These are phyloP conservation scores for Mycotypha africana DNA, from an alignment of 371 early-diverging fungal species.

Conservation along the genomic window DNA sequence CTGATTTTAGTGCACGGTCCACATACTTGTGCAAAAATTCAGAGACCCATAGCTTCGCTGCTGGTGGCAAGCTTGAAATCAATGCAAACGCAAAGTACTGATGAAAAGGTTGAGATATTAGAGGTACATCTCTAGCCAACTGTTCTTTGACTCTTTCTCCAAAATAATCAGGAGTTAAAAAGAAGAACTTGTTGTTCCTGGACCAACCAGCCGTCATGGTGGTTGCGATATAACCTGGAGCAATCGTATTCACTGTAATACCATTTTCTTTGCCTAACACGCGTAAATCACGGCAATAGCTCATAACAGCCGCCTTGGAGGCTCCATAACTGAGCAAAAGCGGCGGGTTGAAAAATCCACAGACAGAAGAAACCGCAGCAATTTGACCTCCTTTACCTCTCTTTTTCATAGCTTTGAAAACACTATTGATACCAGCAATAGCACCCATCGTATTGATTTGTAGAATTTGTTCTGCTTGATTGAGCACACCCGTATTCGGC, in stretches of 20 bases:
- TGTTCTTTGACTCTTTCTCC: constrained; percentile 9
- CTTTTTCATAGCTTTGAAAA: constrained; percentile 11
- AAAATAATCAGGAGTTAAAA: constrained; percentile 8
- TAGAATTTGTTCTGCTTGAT: constrained; percentile 11
- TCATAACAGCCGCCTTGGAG: constrained; percentile 17
- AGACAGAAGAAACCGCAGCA: constrained; percentile 14
- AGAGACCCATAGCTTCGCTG: constrained; percentile 2
- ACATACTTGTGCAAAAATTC: constrained; percentile 4
- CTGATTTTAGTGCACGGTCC: no score
- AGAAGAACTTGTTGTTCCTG: background rate
- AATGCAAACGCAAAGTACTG: constrained; percentile 12
- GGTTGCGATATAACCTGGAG: constrained; percentile 16
- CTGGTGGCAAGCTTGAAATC: constrained; percentile 1
- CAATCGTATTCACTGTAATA: constrained; percentile 14
- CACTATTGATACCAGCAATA: constrained; percentile 14
- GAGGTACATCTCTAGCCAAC: constrained; percentile 9
- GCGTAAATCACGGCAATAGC: constrained; percentile 16
- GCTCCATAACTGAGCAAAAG: constrained; percentile 7
- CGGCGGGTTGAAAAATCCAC: constrained; percentile 10
- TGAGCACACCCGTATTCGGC: constrained; percentile 1
- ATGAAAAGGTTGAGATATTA: constrained; percentile 11
- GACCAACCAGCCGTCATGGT: constrained; percentile 6
- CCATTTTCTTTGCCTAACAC: constrained; percentile 10
- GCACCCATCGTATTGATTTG: constrained; percentile 9
- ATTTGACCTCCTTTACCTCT: constrained; percentile 16